Conservation (phyloP, 2,329 filamentous ascomycete species). For the Zymoseptoria brevis region DNA sequence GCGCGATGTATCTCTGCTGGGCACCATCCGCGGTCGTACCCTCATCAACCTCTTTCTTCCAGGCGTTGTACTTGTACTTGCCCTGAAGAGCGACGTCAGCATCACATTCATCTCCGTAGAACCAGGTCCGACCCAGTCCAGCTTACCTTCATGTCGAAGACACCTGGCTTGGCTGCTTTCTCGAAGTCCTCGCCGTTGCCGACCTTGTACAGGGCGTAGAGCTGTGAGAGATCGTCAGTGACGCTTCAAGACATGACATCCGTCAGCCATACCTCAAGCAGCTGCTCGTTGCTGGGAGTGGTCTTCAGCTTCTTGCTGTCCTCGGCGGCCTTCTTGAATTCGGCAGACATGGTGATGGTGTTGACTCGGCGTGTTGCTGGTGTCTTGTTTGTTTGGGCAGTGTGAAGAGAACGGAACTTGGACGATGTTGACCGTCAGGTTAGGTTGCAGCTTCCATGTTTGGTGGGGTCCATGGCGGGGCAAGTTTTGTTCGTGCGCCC, state of each 20-base stretch:
- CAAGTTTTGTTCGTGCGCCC: background rate
- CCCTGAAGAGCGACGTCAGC: constrained; percentile 14
- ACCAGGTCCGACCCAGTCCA: too few relatives aligned
- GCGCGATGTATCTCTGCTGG: constrained; percentile 66
- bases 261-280: constrained; percentile 46
- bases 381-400: background rate
- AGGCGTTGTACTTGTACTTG: constrained; percentile 73
- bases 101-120: background rate
- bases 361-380: background rate
- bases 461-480: constrained; percentile 1
- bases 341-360: constrained; percentile 38
- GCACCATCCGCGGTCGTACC: constrained; percentile 57
- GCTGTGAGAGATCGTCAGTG: constrained; percentile 36
- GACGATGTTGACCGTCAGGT: background rate
- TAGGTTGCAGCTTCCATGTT: background rate
- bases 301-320: constrained; percentile 61
- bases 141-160: constrained; percentile 62
- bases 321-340: constrained; percentile 70
- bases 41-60: constrained; percentile 62
- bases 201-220: constrained; percentile 44
- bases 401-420: background rate
- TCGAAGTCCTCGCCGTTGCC: constrained; percentile 33
- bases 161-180: constrained; percentile 48
- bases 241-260: background rate
- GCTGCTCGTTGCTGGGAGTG: constrained; percentile 57